Evolutionary conservation across 441 rosid genomes (phyloP), one percentile per base, ranked within the genome.

Genomic region (Arabidopsis lyrata): DNA sequence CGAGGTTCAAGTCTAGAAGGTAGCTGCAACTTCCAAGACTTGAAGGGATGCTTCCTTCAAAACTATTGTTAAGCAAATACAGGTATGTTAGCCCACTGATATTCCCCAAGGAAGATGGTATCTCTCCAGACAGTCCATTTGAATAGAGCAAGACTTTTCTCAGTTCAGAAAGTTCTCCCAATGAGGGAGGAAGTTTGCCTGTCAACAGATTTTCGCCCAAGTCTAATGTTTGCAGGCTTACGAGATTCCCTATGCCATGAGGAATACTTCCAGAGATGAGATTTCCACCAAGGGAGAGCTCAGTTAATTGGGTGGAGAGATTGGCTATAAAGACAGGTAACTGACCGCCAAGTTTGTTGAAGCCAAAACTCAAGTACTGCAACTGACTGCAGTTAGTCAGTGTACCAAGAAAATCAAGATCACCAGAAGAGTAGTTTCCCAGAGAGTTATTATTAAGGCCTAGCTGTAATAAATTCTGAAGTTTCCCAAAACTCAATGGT

Each of bases 61-160:
- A 54, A 15, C 8, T 64, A 55, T 87, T 86, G 15, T 9, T 5
- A 0, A n/a, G 0, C 55, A 86, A 38, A 29, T 1, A 1, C 0
- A 80, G 22, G 9, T 15, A 14, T 15, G 54, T 41, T 6, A 82
- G 55, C 14, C 27, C 5, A 38, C 48, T 72, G 12, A 78, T 50
- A 10, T 83, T 87, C 0, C 83, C 84, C 15, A 85, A 14, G 9
- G 81, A 66, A 1, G 72, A n/a, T 11, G 89, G 86, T 64, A 85
- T 84, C 24, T 68, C 54, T 36, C 88, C 85, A 0, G 78, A 78
- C 16, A 84, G 62, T 0, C 4, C 16, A 52, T 83, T 83, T 18
- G 52, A 77, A 36, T 14, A 42, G 9, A 71, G 56, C 42, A 34
- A 12, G 42, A 78, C 39, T 41, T 27, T 56, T 29, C 54, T 52